Conservation (phyloP, 2,329 filamentous ascomycete species). For the Talaromyces islandicus region DNA sequence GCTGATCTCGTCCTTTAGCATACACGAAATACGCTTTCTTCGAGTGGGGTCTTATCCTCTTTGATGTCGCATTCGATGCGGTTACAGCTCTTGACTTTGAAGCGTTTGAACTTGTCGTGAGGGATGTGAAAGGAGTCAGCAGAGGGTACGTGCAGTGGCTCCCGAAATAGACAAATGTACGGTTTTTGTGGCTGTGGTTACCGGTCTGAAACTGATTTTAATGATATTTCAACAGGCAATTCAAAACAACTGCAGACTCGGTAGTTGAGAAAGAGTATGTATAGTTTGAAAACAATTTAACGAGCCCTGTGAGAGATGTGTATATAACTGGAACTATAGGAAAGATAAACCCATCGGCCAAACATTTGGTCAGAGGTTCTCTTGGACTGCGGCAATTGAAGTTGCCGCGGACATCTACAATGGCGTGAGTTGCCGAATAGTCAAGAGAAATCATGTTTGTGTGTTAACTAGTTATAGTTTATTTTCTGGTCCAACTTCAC, state of each 20-base stretch:
- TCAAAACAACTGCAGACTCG: conserved; percentile 40
- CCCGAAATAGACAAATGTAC: conserved; percentile 70
- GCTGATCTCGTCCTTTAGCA: conserved; percentile 48
- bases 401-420: conserved; percentile 85
- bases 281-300: conserved; percentile 14
- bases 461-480: conserved; percentile 53
- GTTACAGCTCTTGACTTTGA: conserved; percentile 89
- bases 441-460: neutral
- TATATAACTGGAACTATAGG: conserved; percentile 40
- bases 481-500: conserved; percentile 95
- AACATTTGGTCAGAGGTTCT: conserved; percentile 66
- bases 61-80: conserved; percentile 94
- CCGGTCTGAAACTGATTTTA: conserved; percentile 32
- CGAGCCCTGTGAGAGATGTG: neutral
- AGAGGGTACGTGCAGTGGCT: conserved; percentile 99
- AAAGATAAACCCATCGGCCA: conserved; percentile 69
- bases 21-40: conserved; percentile 98
- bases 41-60: conserved; percentile 90
- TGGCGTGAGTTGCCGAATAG: conserved; percentile 54
- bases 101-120: conserved; percentile 79
- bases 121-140: conserved; percentile 81
- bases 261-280: conserved; percentile 69
- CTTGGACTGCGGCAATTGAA: conserved; percentile 68
- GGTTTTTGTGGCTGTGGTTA: conserved; percentile 32
- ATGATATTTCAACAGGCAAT: conserved; percentile 40